Evolutionary conservation across 768 basidiomycete genomes (phyloP).

Genomic region (Podaxis sp.): DNA sequence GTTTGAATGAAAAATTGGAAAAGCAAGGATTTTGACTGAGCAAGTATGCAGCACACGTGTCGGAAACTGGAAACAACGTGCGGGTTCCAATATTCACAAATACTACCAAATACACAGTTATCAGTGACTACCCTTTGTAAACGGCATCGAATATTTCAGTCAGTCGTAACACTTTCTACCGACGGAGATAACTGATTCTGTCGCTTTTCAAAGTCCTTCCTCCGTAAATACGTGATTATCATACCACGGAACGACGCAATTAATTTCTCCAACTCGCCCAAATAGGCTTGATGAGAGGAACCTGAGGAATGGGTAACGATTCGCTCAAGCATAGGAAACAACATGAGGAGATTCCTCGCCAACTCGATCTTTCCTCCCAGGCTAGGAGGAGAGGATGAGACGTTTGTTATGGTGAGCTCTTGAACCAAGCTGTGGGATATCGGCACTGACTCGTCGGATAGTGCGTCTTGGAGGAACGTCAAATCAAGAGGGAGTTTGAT

Average conservation of each 20-base stretch:
- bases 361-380: slow-evolving; percentile 3
- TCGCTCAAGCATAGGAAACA: slow-evolving; percentile 6
- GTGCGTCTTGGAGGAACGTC: not conserved
- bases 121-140: no score
- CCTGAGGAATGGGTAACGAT: not conserved
- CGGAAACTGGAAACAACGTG: no score
- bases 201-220: not conserved
- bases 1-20: no score
- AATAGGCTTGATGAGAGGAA: not conserved
- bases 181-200: not conserved
- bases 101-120: no score
- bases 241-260: not conserved
- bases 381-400: not conserved
- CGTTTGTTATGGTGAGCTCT: slow-evolving; percentile 4
- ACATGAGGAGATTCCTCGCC: slow-evolving; percentile 2
- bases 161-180: no score
- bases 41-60: no score
- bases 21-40: no score
- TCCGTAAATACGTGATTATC: slow-evolving; percentile 1
- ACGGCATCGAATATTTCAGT: no score
- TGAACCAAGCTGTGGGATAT: not conserved
- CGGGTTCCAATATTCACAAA: no score
- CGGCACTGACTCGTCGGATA: not conserved
- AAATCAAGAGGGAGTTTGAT: slow-evolving; percentile 7
- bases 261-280: slow-evolving; percentile 1